A percentile compares a stretch with the other conserved stretches of the same genome.
These are phyloP conservation scores for Nicotiana knightiana DNA, from an alignment of 257 asterid genomes.

Conservation along the genomic window DNA sequence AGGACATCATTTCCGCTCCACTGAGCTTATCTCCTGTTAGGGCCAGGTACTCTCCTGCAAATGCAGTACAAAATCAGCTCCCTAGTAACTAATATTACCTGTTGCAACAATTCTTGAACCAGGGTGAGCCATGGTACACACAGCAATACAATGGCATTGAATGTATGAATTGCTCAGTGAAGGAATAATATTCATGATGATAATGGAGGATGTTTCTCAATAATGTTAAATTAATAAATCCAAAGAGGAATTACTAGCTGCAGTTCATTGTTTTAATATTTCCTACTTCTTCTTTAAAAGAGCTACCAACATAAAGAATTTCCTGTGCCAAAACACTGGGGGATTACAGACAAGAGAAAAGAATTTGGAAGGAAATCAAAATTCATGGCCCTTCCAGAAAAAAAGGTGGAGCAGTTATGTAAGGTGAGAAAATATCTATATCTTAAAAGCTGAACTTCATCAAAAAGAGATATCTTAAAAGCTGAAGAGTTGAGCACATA, in stretches of 20 bases:
- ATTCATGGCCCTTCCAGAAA: background rate
- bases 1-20: slow-evolving; percentile 77
- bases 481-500: too few species aligned
- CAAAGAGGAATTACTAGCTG: background rate
- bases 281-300: background rate
- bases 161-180: background rate
- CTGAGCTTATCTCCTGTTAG: slow-evolving; percentile 76
- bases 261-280: background rate
- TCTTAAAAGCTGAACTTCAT: too few species aligned
- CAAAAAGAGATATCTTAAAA: too few species aligned
- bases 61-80: background rate
- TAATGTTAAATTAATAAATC: background rate
- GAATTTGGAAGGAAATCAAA: background rate
- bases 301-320: background rate
- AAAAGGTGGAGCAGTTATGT: background rate
- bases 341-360: background rate
- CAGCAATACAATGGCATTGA: background rate
- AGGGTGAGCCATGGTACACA: background rate
- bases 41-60: slow-evolving; percentile 81
- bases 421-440: background rate
- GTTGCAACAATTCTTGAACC: background rate
- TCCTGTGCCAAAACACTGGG: background rate
- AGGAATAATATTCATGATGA: too few species aligned
- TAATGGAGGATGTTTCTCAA: background rate
- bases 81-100: background rate